phyloP scores from a whole-genome alignment of 495 filamentous ascomycete genomes.

The Xylona heveae region DNA sequence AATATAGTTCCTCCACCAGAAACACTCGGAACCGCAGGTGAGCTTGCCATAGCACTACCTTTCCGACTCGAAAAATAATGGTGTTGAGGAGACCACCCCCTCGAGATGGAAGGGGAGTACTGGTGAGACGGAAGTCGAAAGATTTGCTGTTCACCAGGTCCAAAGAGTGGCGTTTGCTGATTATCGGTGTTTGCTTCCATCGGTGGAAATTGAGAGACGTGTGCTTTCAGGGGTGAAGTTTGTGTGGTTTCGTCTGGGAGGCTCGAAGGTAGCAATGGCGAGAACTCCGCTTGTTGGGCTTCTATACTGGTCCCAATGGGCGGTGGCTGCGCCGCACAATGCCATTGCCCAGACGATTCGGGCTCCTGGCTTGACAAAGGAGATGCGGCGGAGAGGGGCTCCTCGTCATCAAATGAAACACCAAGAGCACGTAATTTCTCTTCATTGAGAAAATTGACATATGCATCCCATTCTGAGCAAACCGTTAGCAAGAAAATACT shows the following conservation, averaged over 20 bases:
- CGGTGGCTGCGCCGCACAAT: constrained; percentile 3
- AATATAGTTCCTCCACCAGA: too few species aligned
- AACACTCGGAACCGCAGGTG: too few species aligned
- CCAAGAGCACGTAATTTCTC: constrained; percentile 81
- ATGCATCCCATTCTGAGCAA: constrained; percentile 55
- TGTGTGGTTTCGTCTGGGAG: too few species aligned
- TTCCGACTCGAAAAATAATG: constrained; percentile 13
- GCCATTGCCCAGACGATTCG: constrained; percentile 4
- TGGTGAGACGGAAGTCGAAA: constrained; percentile 13
- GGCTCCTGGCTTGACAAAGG: neutral
- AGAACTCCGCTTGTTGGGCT: too few species aligned
- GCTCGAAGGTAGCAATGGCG: too few species aligned
- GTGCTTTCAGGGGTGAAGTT: too few species aligned
- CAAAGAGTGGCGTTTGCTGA: too few species aligned
- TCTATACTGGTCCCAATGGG: too few species aligned
- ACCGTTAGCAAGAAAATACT: neutral
- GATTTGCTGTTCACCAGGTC: constrained; percentile 14
- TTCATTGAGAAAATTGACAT: constrained; percentile 62
- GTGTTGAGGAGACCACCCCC: constrained; percentile 31
- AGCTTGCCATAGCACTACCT: too few species aligned
- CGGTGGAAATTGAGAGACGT: too few species aligned
- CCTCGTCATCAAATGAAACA: constrained; percentile 55
- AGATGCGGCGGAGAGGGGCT: constrained; percentile 32
- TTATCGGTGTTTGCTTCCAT: too few species aligned
- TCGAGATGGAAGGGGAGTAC: constrained; percentile 9